Evolutionary conservation across 2,329 filamentous ascomycete species (phyloP), one percentile per base, ranked within the genome.

Genomic region (Exophiala sp.): DNA sequence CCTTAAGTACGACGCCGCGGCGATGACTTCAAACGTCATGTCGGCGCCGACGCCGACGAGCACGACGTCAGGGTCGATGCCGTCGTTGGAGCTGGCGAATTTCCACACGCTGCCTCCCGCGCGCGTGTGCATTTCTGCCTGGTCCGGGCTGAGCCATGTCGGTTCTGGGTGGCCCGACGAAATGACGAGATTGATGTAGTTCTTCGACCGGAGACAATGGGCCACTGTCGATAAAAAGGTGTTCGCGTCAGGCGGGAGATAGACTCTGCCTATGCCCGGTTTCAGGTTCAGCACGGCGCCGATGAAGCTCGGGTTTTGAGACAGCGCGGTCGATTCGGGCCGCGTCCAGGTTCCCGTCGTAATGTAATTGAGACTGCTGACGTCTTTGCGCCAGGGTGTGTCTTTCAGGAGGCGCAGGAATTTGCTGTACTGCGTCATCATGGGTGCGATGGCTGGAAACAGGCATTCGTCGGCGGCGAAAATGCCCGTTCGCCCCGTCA

Each of bases 371-470:
- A 85, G 75, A 22, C 76, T 81, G 24, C 73, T 73, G 11, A 83
- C 67, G 21, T 78, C 70, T 1, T 70, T 68, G 32, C 80, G 68
- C 81, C 80, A 85, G 2, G 62, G 64, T 0, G 79, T 76, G 50
- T 81, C 77, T 14, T 70, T 66, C 2, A 50, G 50, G 63, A 84
- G 81, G 63, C 85, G 84, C 60, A 75, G 76, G 64, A 85, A 85
- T 60, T 85, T 85, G 61, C 75, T 74, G 61, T 83, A 84, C 60
- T 85, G 81, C 9, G 84, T 78, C 80, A 85, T 84, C 81, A 85
- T 85, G 1, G 81, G 83, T 56, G 83, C 79, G 5, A 85, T 74
- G 24, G 85, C 85, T 1, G 80, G 79, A 10, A 85, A 65, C 66
- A 85, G 85, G 5, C 76, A 78, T 62, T 85, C 81, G 58, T 85